Base-by-base conservation (phyloP, 1,139 yeast species). In the Torulaspora pretoriensis region DNA sequence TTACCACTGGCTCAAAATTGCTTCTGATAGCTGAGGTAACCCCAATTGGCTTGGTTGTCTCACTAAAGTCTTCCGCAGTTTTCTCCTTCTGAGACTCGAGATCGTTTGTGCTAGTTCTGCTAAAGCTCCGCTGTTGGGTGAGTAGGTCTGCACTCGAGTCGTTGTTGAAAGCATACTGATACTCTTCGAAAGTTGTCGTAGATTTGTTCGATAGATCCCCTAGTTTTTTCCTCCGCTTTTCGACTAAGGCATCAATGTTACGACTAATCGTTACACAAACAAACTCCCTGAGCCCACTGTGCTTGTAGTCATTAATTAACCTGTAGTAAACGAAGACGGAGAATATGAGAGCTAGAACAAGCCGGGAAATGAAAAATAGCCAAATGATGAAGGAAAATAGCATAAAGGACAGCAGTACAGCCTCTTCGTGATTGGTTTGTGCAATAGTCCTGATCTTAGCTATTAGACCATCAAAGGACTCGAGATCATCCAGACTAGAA, bases 331-430 rank as follows among this genome's bases (percentile, higher is more conserved):
- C 73, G 1, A 85, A 87, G 4, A 80, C 57, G 38, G 77, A 74
- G 50, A 77, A 69, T 2, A 79, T 34, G 55, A 83, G 57, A 1
- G 89, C 94, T 47, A 78, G 56, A 22, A 75, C 55, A 52, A 87
- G 77, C 57, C 76, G 74, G 47, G 78, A 64, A 49, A 87, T 75
- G 70, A 83, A 84, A 46, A 84, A 67, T 10, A 80, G 71, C 89
- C 90, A 88, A 56, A 88, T 74, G n/a, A 77, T 64, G 55, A 87
- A 75, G 2, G 95, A 85, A 49, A 84, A 73, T 40, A 84, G 71
- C 90, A 86, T 86, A 55, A 85, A 75, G 25, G 88, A 77, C 27
- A 88, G 63, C 38, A 87, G 75, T 14, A 88, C 69, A 3, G 95
- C 87, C 56, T 86, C 83, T 36, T 73, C 68, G 48, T 77, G 67